Conservation (phyloP, 2,329 filamentous ascomycete genomes). For the Colletotrichum godetiae region DNA sequence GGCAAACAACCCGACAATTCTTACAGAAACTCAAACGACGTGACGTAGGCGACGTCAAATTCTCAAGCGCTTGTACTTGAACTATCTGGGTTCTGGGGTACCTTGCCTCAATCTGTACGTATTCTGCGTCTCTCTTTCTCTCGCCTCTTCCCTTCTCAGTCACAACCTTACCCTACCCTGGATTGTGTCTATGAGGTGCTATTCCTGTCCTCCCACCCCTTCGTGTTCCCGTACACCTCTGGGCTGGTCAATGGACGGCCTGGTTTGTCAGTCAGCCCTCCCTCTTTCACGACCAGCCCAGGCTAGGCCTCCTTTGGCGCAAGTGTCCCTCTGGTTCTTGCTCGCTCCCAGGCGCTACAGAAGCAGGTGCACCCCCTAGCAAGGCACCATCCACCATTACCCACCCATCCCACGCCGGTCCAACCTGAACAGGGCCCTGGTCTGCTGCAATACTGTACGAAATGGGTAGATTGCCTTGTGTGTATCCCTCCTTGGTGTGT, state of each 20-base stretch:
- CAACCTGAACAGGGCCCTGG: constrained; percentile 26
- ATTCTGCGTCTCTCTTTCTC: constrained; percentile 4
- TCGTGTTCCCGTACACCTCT: constrained; percentile 5
- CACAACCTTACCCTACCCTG: not conserved
- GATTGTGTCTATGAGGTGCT: not conserved
- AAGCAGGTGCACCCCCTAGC: constrained; percentile 32
- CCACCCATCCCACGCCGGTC: constrained; percentile 12
- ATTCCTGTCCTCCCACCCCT: not conserved
- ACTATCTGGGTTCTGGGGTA: not conserved
- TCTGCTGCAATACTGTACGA: constrained; percentile 14
- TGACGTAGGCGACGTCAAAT: constrained; percentile 6
- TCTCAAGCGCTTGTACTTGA: not conserved
- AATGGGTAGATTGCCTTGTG: constrained; percentile 10
- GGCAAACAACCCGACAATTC: not conserved
- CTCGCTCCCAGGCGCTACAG: constrained; percentile 20
- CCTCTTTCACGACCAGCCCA: constrained; percentile 29
- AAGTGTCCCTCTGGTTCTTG: constrained; percentile 34
- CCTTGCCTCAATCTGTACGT: constrained; percentile 15
- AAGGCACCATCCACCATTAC: constrained; percentile 30
- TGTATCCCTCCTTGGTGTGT: constrained; percentile 17
- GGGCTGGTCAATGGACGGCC: constrained; percentile 20
- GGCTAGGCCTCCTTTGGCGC: constrained; percentile 23
- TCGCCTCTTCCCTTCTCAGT: not conserved
- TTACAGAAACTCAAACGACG: not conserved
- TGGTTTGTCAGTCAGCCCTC: constrained; percentile 30